phyloP scores from a whole-genome alignment of 352 stramenopile genomes.

The Globisporangium polare region DNA sequence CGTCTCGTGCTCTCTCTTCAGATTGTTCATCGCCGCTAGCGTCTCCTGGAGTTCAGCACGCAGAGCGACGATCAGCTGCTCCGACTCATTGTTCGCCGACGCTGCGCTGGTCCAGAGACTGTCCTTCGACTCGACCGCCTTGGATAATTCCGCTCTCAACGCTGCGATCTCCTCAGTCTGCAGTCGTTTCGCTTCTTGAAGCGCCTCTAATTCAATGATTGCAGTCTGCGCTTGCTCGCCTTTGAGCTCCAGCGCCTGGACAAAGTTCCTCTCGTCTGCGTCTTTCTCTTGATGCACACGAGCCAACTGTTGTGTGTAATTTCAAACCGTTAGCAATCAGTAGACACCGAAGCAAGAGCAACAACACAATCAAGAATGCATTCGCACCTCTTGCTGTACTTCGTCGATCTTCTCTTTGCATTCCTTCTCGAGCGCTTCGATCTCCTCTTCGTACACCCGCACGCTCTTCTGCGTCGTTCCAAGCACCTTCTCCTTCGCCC shows the following conservation, averaged over 20 bases:
- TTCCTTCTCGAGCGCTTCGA: conserved; percentile 70
- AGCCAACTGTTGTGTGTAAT: conserved; percentile 23
- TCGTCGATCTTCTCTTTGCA: conserved; percentile 68
- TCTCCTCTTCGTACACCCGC: conserved; percentile 68
- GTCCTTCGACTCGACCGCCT: conserved; percentile 59
- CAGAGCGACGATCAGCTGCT: conserved; percentile 58
- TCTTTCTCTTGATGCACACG: conserved; percentile 57
- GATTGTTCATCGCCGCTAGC: conserved; percentile 39
- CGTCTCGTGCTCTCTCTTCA: conserved; percentile 66
- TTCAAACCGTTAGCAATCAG: background rate
- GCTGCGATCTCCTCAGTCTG: conserved; percentile 35
- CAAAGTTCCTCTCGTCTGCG: conserved; percentile 66
- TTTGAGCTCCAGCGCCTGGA: conserved; percentile 71
- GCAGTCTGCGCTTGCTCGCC: conserved; percentile 52
- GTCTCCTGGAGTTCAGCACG: conserved; percentile 66
- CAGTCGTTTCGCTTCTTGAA: conserved; percentile 31
- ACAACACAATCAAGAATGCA: no score
- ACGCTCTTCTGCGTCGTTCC: conserved; percentile 51
- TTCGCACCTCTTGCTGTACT: conserved; percentile 46
- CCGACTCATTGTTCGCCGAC: conserved; percentile 62
- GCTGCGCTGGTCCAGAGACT: conserved; percentile 60
- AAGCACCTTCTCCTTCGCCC: conserved; percentile 60
- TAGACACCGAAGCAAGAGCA: no score
- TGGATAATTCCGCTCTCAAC: conserved; percentile 44
- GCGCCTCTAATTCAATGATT: conserved; percentile 32